Conservation (phyloP, 805 yeast genomes). For the Blastobotrys chiropterorum region DNA sequence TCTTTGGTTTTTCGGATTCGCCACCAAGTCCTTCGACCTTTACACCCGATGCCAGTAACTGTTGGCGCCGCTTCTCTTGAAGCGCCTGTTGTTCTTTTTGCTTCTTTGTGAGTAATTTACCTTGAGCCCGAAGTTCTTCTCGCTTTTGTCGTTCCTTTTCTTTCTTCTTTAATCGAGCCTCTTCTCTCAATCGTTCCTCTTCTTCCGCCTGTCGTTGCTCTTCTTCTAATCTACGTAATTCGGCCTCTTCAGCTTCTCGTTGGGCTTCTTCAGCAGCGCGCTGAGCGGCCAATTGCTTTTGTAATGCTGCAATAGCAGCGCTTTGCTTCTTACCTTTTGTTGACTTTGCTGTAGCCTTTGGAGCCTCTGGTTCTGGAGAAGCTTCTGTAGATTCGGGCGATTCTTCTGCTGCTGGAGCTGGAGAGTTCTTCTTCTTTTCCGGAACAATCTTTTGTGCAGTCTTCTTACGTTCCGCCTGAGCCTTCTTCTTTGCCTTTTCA, state of each 20-base stretch:
- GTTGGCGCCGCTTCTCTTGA: slow-evolving; percentile 84
- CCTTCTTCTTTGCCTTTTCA: slow-evolving; percentile 80
- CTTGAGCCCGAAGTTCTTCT: slow-evolving; percentile 93
- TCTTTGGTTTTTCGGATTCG: slow-evolving; percentile 49
- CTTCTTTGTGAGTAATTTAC: slow-evolving; percentile 86
- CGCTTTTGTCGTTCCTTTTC: slow-evolving; percentile 82
- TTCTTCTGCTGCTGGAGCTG: slow-evolving; percentile 29
- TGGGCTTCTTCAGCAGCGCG: slow-evolving; percentile 75
- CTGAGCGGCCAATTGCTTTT: slow-evolving; percentile 79
- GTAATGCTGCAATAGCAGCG: slow-evolving; percentile 88
- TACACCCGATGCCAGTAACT: slow-evolving; percentile 67
- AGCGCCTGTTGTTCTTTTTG: slow-evolving; percentile 88
- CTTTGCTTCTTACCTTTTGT: slow-evolving; percentile 75
- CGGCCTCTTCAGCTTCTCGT: slow-evolving; percentile 70
- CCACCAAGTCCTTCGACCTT: slow-evolving; percentile 65
- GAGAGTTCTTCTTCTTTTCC: slow-evolving; percentile 50
- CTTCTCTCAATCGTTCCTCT: slow-evolving; percentile 54
- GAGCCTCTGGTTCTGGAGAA: slow-evolving; percentile 33
- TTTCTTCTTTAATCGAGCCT: slow-evolving; percentile 55
- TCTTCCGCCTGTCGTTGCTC: slow-evolving; percentile 49
- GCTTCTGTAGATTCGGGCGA: slow-evolving; percentile 36
- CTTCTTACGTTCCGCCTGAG: slow-evolving; percentile 80
- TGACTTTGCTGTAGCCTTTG: slow-evolving; percentile 31
- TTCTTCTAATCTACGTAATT: slow-evolving; percentile 44
- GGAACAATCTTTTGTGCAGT: slow-evolving; percentile 55